A percentile compares a stretch with the other conserved stretches of the same genome.
Evolutionary conservation across 768 basidiomycete genomes (phyloP).

Genomic region (Suillus bovinus): DNA sequence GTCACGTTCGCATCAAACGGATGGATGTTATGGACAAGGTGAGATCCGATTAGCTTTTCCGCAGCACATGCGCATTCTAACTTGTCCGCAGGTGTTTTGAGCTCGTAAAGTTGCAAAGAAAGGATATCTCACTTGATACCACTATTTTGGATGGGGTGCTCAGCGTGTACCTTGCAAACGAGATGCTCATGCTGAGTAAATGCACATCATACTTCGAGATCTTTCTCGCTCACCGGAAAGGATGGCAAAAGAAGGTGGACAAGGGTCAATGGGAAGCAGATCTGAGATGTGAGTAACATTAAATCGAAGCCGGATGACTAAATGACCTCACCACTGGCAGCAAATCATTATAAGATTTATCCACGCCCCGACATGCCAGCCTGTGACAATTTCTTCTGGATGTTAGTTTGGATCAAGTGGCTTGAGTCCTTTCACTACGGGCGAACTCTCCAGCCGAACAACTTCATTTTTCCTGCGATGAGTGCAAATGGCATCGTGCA

Average conservation of each 20-base stretch:
- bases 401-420: constrained; percentile 9
- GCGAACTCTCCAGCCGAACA: constrained; percentile 12
- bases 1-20: background rate
- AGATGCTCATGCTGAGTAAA: constrained; percentile 12
- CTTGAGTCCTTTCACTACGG: background rate
- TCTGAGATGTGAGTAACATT: constrained; percentile 12
- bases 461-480: constrained; percentile 27
- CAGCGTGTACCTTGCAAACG: constrained; percentile 3
- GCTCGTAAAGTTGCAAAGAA: constrained; percentile 22
- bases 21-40: constrained; percentile 7
- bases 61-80: fast-evolving
- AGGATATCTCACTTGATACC: constrained; percentile 20
- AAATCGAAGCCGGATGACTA: background rate
- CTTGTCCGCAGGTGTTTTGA: constrained; percentile 31
- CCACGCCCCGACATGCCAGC: background rate
- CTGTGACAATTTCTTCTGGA: constrained; percentile 2
- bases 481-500: constrained; percentile 24
- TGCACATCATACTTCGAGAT: constrained; percentile 21
- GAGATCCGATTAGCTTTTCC: background rate
- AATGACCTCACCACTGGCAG: constrained; percentile 5
- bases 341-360: constrained; percentile 8
- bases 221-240: constrained; percentile 22
- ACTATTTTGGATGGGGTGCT: background rate
- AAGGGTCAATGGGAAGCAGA: constrained; percentile 24
- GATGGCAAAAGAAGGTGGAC: constrained; percentile 26